Evolutionary conservation across 2,329 filamentous ascomycete genomes (phyloP).

Genomic region (Penicillium sp.): DNA sequence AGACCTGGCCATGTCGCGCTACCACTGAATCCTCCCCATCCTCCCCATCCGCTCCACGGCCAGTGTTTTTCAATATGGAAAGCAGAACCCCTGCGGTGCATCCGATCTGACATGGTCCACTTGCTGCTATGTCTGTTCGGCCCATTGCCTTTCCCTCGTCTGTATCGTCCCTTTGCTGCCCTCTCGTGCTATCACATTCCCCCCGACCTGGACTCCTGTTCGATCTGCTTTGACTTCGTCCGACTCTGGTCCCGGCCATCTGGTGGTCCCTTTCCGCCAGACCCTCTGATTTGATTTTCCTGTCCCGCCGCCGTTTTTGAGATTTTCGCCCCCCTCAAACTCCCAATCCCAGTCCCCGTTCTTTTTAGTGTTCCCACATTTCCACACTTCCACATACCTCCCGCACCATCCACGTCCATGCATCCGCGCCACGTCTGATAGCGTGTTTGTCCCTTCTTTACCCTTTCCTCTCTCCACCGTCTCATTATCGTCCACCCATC

Average conservation of each 20-base stretch:
- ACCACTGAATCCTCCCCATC: not conserved
- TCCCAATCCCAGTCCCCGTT: not conserved
- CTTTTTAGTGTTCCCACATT: constrained; percentile 13
- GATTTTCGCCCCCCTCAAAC: constrained; percentile 15
- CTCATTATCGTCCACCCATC: not conserved
- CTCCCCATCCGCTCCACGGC: not conserved
- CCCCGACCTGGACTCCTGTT: not conserved
- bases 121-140: constrained; percentile 12
- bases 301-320: constrained; percentile 13
- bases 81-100: constrained; percentile 21
- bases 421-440: constrained; percentile 15
- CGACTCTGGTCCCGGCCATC: not conserved
- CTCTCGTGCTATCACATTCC: constrained; percentile 3
- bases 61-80: not conserved
- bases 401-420: constrained; percentile 16
- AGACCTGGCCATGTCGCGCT: not conserved
- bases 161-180: constrained; percentile 6
- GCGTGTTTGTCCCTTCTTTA: constrained; percentile 8
- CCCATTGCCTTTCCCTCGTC: constrained; percentile 6
- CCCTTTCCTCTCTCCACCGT: not conserved
- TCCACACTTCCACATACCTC: constrained; percentile 14
- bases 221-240: constrained; percentile 5
- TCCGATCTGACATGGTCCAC: constrained; percentile 21
- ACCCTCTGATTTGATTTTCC: constrained; percentile 6
- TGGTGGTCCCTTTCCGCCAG: constrained; percentile 1